Base-by-base conservation (phyloP, 495 filamentous ascomycete species). In the Talaromyces wortmannii region DNA sequence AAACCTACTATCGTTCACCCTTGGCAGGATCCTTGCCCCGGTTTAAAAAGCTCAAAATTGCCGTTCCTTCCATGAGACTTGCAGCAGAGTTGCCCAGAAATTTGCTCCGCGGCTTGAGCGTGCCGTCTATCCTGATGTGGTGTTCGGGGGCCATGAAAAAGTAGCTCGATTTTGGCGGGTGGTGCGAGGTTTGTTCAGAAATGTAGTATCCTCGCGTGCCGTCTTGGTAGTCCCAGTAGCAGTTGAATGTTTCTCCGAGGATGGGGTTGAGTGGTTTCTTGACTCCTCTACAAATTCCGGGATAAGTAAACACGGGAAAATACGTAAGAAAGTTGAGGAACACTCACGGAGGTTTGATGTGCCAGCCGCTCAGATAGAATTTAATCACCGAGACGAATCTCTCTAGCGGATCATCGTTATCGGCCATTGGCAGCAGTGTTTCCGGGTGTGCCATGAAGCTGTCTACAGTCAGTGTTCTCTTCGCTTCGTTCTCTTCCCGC, bases 361-460 rank as follows among this genome's bases (percentile, higher is more conserved):
- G 94, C 94, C 94, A 99, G 57, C 94, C 94, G 67, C 91, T 95
- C 50, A 99, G 71, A 68, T 99, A 99, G 68, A 99, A 97, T 66
- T 95, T 97, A 59, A 96, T 86, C 8, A 99, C 94, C 0, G 90
- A 86, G 5, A 99, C 83, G 66, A 99, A 99, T 63, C 94, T 82
- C 61, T 92, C 73, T 43, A 92, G 77, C 3, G 95, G 95, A 65
- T 99, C 95, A 31, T 97, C 89, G 57, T 95, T 87, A 32, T 81
- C 75, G 15, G 91, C 76, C 75, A 97, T 92, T 17, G 89, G 88
- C 2, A 97, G 82, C 29, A 99, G 84, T 58, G 88, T 94, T 70
- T 99, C 94, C 46, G 94, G 95, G 69, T 97, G 95, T 61, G 94
- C 92, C 94, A 99, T 99, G 78, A 99, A 99, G 76, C 92, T 97